A percentile compares a stretch with the other conserved stretches of the same genome.
Conservation (phyloP, 2,329 filamentous ascomycete genomes). For the Neurospora crassa region DNA sequence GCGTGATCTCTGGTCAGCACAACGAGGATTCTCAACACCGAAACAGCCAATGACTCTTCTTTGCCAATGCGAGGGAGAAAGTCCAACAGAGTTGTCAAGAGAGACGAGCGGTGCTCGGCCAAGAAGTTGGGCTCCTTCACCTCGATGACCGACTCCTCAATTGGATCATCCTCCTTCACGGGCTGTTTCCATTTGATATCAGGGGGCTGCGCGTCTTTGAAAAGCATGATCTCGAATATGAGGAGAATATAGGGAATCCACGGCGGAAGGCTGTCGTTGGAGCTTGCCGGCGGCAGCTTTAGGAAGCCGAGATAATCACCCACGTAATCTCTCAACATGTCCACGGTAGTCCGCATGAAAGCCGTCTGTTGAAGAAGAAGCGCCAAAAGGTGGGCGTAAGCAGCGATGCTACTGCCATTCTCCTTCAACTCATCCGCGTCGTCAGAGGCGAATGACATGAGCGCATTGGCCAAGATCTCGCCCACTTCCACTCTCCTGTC, state of each 20-base stretch:
- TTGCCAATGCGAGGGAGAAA: constrained; percentile 81
- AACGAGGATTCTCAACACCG: constrained; percentile 72
- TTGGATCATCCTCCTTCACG: constrained; percentile 35
- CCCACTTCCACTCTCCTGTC: constrained; percentile 63
- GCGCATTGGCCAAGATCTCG: constrained; percentile 70
- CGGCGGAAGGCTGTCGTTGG: constrained; percentile 70
- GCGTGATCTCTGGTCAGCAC: constrained; percentile 74
- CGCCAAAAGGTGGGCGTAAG: constrained; percentile 85
- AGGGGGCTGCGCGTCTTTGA: constrained; percentile 74
- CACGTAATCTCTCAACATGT: constrained; percentile 68
- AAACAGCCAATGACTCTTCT: constrained; percentile 74
- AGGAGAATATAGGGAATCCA: constrained; percentile 90
- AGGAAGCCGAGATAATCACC: constrained; percentile 70
- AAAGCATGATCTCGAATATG: constrained; percentile 82
- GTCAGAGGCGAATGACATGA: constrained; percentile 59
- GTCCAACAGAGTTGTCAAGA: constrained; percentile 72
- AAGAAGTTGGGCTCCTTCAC: constrained; percentile 53
- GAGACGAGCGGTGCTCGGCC: constrained; percentile 53
- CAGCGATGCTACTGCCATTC: constrained; percentile 57
- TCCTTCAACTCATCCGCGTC: constrained; percentile 54
- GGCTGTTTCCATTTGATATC: constrained; percentile 62
- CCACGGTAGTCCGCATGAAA: constrained; percentile 71
- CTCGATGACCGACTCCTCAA: constrained; percentile 47
- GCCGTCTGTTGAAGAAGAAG: constrained; percentile 70
- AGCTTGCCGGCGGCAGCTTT: constrained; percentile 55